Percentiles rank a stretch among this genome's conserved stretches.
phyloP scores from a whole-genome alignment of 73 alveolate genomes.

The Blepharisma stoltei region DNA sequence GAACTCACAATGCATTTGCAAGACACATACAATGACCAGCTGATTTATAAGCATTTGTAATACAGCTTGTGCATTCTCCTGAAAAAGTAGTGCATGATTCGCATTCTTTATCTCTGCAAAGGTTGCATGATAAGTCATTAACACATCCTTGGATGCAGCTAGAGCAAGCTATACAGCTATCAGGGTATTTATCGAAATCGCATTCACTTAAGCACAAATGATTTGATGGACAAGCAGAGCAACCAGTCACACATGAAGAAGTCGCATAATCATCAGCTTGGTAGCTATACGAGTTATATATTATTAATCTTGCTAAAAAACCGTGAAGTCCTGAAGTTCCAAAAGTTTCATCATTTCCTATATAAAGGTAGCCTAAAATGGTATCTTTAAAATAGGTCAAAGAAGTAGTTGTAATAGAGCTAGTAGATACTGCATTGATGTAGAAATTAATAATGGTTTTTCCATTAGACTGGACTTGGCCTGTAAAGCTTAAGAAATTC shows the following conservation, averaged over 20 bases:
- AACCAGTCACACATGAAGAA: neutral
- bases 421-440: no score
- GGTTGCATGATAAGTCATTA: constrained; percentile 1
- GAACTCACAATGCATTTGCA: neutral
- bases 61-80: neutral
- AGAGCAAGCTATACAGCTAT: neutral
- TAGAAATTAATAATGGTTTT: no score
- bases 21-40: neutral
- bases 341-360: neutral
- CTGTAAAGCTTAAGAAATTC: neutral
- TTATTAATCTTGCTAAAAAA: neutral
- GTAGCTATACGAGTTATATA: neutral
- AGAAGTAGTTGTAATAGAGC: no score
- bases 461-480: neutral
- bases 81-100: neutral
- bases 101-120: constrained; percentile 7
- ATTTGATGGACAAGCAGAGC: neutral
- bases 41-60: constrained; percentile 9
- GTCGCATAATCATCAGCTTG: neutral
- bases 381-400: no score
- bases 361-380: no score
- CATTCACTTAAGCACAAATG: neutral
- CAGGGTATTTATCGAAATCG: neutral
- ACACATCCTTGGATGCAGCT: constrained; percentile 20
- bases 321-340: neutral